These are phyloP conservation scores for Helianthus tuberosus DNA, from an alignment of 129 eudicot species.

Conservation along the genomic window DNA sequence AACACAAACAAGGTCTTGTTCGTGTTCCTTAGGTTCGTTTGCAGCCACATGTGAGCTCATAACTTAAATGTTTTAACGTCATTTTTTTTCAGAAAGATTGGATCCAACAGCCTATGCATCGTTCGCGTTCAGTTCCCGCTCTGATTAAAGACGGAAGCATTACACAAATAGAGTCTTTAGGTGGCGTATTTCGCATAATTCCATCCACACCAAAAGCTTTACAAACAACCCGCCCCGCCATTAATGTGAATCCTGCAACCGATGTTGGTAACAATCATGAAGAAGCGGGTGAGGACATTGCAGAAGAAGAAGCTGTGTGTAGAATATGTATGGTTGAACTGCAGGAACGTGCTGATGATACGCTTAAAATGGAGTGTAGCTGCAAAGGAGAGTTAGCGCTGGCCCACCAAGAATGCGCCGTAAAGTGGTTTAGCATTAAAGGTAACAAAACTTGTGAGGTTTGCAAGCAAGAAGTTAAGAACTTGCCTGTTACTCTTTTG, in stretches of 20 bases:
- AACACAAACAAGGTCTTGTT: too few relatives aligned
- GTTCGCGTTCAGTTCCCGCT: conserved; percentile 86
- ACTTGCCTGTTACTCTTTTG: conserved; percentile 87
- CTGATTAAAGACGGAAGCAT: conserved; percentile 63
- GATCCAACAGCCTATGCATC: conserved; percentile 50
- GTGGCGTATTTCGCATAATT: conserved; percentile 73
- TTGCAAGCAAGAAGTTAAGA: conserved; percentile 88
- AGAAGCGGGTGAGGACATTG: conserved; percentile 57
- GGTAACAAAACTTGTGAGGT: conserved; percentile 98
- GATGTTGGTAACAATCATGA: conserved; percentile 53
- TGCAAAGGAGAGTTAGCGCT: conserved; percentile 96
- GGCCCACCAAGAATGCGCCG: conserved; percentile 90
- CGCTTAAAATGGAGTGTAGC: conserved; percentile 89
- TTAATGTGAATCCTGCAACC: conserved; percentile 31
- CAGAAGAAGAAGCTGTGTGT: conserved; percentile 96
- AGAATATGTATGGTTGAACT: conserved; percentile 90
- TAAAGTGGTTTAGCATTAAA: conserved; percentile 94
- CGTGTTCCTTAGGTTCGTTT: too few relatives aligned
- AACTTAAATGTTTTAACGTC: not conserved
- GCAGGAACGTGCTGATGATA: conserved; percentile 77
- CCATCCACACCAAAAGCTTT: conserved; percentile 65
- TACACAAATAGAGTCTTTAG: conserved; percentile 53
- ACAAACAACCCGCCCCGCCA: conserved; percentile 36
- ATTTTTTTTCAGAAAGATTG: conserved; percentile 55
- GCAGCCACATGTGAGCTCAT: not conserved